Conservation (phyloP, 225 moss, liverwort and hornwort species). For the Antitrichia curtipendula region DNA sequence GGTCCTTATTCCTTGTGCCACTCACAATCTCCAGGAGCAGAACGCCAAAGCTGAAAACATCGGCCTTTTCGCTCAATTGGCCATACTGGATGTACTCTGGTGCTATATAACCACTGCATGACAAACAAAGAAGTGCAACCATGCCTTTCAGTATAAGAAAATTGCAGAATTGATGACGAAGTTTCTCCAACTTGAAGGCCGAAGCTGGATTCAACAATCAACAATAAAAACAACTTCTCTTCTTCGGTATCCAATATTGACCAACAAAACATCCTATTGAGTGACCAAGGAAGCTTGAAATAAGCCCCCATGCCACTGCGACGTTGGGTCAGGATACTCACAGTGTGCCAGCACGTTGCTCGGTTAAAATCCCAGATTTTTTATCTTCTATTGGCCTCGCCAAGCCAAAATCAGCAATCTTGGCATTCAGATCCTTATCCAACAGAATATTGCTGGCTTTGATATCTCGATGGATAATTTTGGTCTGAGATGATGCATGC, state of each 20-base stretch:
- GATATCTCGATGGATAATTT: constrained; percentile 39
- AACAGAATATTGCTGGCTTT: constrained; percentile 35
- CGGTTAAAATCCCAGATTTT: background rate
- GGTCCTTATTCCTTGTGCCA: constrained; percentile 3
- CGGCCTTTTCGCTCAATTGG: constrained; percentile 22
- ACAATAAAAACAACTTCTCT: background rate
- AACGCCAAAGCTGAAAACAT: constrained; percentile 29
- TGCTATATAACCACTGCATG: constrained; percentile 16
- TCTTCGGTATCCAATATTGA: background rate
- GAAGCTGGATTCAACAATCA: background rate
- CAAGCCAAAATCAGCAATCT: constrained; percentile 36
- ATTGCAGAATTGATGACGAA: background rate
- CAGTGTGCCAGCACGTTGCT: constrained; percentile 8
- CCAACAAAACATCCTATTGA: background rate
- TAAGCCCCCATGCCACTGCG: background rate
- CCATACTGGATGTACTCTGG: constrained; percentile 18
- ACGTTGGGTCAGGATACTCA: background rate
- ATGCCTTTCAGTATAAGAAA: background rate
- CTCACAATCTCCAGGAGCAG: constrained; percentile 23
- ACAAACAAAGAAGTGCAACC: background rate
- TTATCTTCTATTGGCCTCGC: constrained; percentile 15
- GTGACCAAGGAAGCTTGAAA: background rate
- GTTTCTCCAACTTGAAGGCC: background rate
- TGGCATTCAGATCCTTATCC: constrained; percentile 19
- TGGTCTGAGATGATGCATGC: constrained; percentile 31